Evolutionary conservation across 495 filamentous ascomycete genomes (phyloP).

Genomic region (Penicillium manginii): DNA sequence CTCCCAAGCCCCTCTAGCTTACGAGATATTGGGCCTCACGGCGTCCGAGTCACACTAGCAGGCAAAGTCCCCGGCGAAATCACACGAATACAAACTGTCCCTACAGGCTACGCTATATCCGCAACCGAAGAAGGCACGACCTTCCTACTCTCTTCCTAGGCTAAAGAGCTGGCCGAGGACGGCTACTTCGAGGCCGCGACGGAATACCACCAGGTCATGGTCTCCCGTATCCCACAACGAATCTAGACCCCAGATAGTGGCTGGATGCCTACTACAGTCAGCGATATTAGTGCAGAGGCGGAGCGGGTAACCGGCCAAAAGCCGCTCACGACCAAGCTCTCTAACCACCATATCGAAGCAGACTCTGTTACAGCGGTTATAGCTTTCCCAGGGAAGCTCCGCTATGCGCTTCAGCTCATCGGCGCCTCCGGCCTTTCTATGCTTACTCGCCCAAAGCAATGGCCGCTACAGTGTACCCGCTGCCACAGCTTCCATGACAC

Average conservation of each 20-base stretch:
- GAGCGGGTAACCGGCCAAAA: neutral
- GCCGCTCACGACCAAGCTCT: neutral
- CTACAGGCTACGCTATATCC: neutral
- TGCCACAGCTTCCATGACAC: neutral
- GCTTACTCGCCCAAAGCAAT: neutral
- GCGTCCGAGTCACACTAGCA: neutral
- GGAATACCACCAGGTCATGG: neutral
- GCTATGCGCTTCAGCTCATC: neutral
- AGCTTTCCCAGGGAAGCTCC: neutral
- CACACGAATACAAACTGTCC: neutral
- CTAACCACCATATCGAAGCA: neutral
- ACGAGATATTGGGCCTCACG: neutral
- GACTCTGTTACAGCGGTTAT: neutral
- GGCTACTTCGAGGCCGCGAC: neutral
- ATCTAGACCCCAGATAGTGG: neutral
- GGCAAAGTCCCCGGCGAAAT: neutral
- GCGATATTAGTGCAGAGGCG: neutral
- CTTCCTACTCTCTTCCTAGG: neutral
- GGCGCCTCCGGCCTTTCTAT: neutral
- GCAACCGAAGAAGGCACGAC: neutral
- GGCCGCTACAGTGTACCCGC: neutral
- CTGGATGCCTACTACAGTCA: neutral
- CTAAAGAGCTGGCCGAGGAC: neutral
- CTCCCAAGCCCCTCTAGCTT: neutral
- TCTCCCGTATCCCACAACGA: neutral